Evolutionary conservation across 2,329 filamentous ascomycete genomes (phyloP).

Genomic region (Fusarium robinianum): DNA sequence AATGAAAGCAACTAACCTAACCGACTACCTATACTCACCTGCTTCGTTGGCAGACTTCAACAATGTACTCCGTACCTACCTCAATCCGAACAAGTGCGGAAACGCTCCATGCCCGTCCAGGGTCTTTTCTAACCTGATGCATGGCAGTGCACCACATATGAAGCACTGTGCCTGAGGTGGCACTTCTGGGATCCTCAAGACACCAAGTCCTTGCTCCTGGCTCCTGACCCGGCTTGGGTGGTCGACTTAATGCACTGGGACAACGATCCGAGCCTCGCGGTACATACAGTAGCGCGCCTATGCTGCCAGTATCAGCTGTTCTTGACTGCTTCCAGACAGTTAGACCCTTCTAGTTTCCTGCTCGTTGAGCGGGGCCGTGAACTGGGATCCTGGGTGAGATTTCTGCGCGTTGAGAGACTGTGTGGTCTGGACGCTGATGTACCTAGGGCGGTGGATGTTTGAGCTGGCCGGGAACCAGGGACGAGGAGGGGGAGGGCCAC

Average conservation of each 20-base stretch:
- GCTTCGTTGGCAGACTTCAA: no score
- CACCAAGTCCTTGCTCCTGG: no score
- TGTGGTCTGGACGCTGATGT: constrained; percentile 15
- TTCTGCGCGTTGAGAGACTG: constrained; percentile 1
- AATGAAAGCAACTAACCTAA: no score
- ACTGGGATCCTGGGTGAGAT: constrained; percentile 2
- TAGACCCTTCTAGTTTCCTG: constrained; percentile 18
- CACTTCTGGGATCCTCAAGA: no score
- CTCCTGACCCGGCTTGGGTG: constrained; percentile 3
- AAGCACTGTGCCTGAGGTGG: background rate
- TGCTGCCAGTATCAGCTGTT: constrained; percentile 28
- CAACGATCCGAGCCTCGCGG: constrained; percentile 10
- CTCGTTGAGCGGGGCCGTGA: constrained; percentile 16
- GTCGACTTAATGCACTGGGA: constrained; percentile 17
- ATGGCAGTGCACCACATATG: constrained; percentile 1
- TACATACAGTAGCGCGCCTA: constrained; percentile 18
- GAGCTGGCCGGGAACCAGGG: constrained; percentile 4
- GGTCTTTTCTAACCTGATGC: constrained; percentile 5
- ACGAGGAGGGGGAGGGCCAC: constrained; percentile 4
- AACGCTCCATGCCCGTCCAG: no score
- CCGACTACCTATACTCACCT: no score
- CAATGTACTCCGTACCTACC: no score
- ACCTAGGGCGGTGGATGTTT: background rate
- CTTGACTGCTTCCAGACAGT: constrained; percentile 21
- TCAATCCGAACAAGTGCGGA: no score